Evolutionary conservation across 140 eudicot species (phyloP).

Genomic region (Anethum foeniculum): DNA sequence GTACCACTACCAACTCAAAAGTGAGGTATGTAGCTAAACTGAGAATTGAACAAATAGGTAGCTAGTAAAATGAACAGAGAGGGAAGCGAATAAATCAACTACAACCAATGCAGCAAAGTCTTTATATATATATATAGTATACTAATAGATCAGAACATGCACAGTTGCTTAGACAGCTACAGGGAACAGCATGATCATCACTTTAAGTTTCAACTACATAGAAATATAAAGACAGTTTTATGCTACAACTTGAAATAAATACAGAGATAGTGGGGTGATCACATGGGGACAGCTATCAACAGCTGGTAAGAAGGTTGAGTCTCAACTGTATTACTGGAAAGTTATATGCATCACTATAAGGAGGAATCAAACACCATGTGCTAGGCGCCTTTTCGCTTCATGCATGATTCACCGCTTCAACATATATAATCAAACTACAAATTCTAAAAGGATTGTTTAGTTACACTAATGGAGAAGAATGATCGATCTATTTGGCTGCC

Average conservation of each 20-base stretch:
- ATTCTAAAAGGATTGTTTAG: neutral
- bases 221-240: neutral
- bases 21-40: neutral
- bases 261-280: constrained; percentile 28
- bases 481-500: neutral
- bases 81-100: constrained; percentile 5
- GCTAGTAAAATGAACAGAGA: constrained; percentile 1
- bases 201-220: neutral
- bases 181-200: constrained; percentile 14
- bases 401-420: constrained; percentile 17
- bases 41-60: neutral
- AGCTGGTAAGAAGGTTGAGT: constrained; percentile 38
- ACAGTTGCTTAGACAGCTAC: neutral
- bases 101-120: constrained; percentile 7
- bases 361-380: constrained; percentile 49
- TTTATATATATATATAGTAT: constrained; percentile 15
- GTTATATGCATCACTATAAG: constrained; percentile 11
- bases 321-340: constrained; percentile 43
- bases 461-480: neutral
- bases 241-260: neutral
- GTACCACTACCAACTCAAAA: constrained; percentile 10
- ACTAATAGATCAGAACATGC: constrained; percentile 5
- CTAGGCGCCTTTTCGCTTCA: constrained; percentile 1
- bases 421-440: too few species aligned
- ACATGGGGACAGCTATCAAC: constrained; percentile 63